phyloP scores from a whole-genome alignment of 1,284 basidiomycete genomes.

The Stereum hirsutum region DNA sequence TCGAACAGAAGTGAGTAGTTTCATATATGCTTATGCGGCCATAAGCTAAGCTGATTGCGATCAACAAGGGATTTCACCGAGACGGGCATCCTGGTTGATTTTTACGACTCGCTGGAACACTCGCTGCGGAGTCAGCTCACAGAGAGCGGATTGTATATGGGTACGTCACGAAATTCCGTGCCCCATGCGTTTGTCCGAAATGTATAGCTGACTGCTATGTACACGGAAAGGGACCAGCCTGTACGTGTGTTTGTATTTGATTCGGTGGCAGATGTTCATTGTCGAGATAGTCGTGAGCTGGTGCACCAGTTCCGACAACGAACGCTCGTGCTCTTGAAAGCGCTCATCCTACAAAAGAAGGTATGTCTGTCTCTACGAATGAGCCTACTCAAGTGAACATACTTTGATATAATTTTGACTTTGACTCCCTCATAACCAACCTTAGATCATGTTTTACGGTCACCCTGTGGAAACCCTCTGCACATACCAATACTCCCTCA shows the following conservation, averaged over 20 bases:
- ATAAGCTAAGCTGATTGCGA: background rate
- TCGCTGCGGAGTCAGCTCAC: conserved; percentile 64
- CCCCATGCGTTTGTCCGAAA: too few species aligned
- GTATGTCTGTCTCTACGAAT: conserved; percentile 30
- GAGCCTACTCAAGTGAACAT: background rate
- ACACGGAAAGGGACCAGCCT: conserved; percentile 86
- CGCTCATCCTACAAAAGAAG: conserved; percentile 87
- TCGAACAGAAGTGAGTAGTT: conserved; percentile 58
- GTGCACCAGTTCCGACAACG: conserved; percentile 92
- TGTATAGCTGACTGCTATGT: too few species aligned
- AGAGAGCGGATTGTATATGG: conserved; percentile 83
- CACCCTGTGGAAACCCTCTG: conserved; percentile 96
- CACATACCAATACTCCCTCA: conserved; percentile 94
- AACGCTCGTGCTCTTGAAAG: conserved; percentile 90
- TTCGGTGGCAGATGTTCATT: conserved; percentile 5
- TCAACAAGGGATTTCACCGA: conserved; percentile 69
- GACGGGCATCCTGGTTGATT: conserved; percentile 77
- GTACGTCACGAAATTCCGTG: conserved; percentile 41
- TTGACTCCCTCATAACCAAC: background rate
- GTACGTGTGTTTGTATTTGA: conserved; percentile 28
- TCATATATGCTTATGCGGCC: background rate
- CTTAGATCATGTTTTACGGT: conserved; percentile 91
- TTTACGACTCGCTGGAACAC: conserved; percentile 64
- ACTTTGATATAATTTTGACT: background rate
- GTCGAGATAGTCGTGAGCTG: conserved; percentile 61